phyloP scores from a whole-genome alignment of 108 stramenopile genomes.

The Skeletonema tropicum region DNA sequence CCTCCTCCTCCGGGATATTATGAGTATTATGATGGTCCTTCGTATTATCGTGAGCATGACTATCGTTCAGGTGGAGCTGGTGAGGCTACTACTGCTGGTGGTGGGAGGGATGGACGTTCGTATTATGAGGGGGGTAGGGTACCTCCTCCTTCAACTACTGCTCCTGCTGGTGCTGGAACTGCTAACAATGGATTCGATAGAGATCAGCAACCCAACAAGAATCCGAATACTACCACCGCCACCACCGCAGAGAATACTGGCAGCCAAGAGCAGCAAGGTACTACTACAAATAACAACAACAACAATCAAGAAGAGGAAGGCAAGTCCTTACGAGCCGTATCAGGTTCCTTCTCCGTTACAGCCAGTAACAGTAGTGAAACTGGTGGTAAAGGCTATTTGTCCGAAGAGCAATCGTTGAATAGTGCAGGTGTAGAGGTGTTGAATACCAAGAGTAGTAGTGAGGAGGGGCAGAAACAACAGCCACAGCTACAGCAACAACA shows the following conservation, averaged over 20 bases:
- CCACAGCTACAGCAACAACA: background rate
- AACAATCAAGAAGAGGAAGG: background rate
- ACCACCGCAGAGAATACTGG: too few species aligned
- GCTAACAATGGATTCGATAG: too few species aligned
- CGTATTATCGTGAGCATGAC: background rate
- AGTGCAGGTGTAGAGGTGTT: background rate
- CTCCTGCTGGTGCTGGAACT: too few species aligned
- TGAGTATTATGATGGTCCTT: background rate
- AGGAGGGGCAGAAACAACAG: background rate
- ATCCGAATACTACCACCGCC: too few species aligned
- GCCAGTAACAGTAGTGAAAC: background rate
- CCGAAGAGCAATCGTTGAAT: too few species aligned
- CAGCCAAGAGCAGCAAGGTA: too few species aligned
- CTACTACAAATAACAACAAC: too few species aligned
- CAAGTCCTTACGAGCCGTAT: background rate
- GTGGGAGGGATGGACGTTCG: background rate
- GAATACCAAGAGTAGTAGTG: too few species aligned
- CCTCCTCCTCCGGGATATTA: background rate
- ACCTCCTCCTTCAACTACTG: too few species aligned
- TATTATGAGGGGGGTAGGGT: background rate
- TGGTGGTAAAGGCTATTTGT: too few species aligned
- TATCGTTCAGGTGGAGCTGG: background rate
- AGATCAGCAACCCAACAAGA: too few species aligned
- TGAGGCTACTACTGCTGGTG: background rate
- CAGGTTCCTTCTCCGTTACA: background rate